These are phyloP conservation scores for Cynanchum wilfordii DNA, from an alignment of 257 asterid species.

Conservation along the genomic window DNA sequence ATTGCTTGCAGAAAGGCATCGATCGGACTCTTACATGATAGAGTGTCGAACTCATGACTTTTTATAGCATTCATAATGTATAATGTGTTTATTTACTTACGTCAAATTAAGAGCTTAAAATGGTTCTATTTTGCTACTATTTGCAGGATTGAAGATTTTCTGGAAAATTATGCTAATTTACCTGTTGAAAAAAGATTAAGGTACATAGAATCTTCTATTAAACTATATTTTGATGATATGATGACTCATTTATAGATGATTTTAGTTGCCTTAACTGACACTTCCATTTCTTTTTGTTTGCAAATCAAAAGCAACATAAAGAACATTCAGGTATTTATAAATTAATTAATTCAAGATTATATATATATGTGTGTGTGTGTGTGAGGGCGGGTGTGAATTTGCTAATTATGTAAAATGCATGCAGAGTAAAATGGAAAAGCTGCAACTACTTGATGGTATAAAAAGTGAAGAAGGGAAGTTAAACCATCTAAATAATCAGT, in stretches of 20 bases:
- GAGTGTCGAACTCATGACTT: too few relatives aligned
- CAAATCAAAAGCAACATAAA: background rate
- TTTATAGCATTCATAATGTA: too few relatives aligned
- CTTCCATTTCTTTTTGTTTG: too few relatives aligned
- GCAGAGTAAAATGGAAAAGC: conserved; percentile 48
- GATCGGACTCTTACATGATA: too few relatives aligned
- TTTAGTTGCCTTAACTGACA: background rate
- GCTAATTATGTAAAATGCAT: conserved; percentile 1
- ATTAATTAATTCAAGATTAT: too few relatives aligned
- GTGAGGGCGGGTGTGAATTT: too few relatives aligned
- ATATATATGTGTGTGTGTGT: too few relatives aligned
- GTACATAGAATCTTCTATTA: conserved; percentile 19
- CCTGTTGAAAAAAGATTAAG: conserved; percentile 38
- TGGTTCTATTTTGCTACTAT: too few relatives aligned
- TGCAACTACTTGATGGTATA: conserved; percentile 33
- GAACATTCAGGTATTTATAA: background rate
- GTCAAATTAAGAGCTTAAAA: too few relatives aligned
- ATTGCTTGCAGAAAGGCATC: too few relatives aligned
- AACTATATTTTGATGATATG: too few relatives aligned
- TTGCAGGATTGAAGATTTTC: conserved; percentile 49
- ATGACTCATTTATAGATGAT: background rate
- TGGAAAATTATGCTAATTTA: conserved; percentile 36
- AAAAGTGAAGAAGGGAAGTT: conserved; percentile 44
- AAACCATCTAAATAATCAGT: conserved; percentile 51
- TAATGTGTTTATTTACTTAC: too few relatives aligned